phyloP scores from a whole-genome alignment of 2,329 filamentous ascomycete species.

The Rhexocercosporidium sp. region DNA sequence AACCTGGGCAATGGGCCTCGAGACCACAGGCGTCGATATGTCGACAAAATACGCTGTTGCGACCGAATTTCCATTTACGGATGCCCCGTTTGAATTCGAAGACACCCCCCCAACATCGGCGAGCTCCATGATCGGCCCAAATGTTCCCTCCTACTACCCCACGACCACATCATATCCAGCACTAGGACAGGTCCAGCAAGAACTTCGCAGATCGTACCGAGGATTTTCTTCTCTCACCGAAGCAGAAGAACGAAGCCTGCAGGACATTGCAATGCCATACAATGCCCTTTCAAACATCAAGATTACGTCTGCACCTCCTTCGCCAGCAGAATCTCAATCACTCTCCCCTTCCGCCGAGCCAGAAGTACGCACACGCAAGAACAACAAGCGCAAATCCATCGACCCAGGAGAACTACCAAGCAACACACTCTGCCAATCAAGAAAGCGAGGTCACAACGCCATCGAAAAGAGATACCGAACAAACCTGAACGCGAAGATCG shows the following conservation, averaged over 20 bases:
- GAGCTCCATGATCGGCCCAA: background rate
- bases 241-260: slow-evolving; percentile 21
- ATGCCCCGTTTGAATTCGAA: slow-evolving; percentile 22
- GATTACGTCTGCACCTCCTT: slow-evolving; percentile 5
- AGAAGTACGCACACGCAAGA: slow-evolving; percentile 19
- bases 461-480: slow-evolving; percentile 32
- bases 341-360: slow-evolving; percentile 19
- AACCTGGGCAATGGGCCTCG: slow-evolving; percentile 11
- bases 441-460: slow-evolving; percentile 27
- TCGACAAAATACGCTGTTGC: slow-evolving; percentile 12
- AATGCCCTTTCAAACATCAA: slow-evolving; percentile 9
- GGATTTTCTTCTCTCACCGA: slow-evolving; percentile 23
- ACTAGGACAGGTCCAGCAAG: slow-evolving; percentile 4
- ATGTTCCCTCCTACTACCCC: background rate
- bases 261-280: slow-evolving; percentile 28
- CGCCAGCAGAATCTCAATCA: slow-evolving; percentile 9
- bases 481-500: slow-evolving; percentile 35
- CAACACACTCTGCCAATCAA: slow-evolving; percentile 20
- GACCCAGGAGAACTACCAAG: slow-evolving; percentile 14
- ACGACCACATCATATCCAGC: background rate
- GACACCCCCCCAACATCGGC: slow-evolving; percentile 9
- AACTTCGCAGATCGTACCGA: slow-evolving; percentile 9
- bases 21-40: slow-evolving; percentile 16
- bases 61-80: slow-evolving; percentile 18
- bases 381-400: slow-evolving; percentile 23